Evolutionary conservation across 2,329 filamentous ascomycete species (phyloP), one percentile per base, ranked within the genome.

Genomic region (Aureobasidium mangrovei): DNA sequence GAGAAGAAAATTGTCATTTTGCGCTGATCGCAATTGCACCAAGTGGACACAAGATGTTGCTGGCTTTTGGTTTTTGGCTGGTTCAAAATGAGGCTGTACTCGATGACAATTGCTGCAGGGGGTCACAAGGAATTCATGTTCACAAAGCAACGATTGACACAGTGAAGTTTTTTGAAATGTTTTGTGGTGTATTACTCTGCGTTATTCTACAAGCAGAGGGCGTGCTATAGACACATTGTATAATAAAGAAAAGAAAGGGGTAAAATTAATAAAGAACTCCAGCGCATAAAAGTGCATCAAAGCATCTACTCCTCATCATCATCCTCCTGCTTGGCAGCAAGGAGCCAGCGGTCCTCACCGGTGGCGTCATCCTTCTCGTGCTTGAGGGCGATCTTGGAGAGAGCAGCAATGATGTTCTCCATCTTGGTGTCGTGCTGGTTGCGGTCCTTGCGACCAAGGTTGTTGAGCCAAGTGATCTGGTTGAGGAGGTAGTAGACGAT

Each of bases 401-500:
- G 75, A 60, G 81, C 79, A 46, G 75, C 77, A 62, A 85, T 77
- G 69, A 83, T 80, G 71, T 84, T 83, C 76, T 84, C 81, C 67
- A 84, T 79, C 58, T 78, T 72, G 58, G 80, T 82, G 66, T 85
- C 80, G 71, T 80, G 78, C 63, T 74, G 70, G 64, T 73, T 77
- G 61, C 82, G 77, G 70, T 81, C 76, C 72, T 81, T 79, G 66
- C 82, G 78, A 57, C 82, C 82, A 33, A 85, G 75, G 65, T 84
- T 76, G 65, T 81, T 77, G 58, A 84, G 74, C 72, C 74, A 78
- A 33, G 69, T 61, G 61, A 82, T 76, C 65, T 74, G 72, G 73
- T 82, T 82, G 60, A 84, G 74, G 41, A 82, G 67, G 68, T 74
- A 79, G 73, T 84, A 84, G 58, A 82, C 78, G 62, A 84, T 81